Evolutionary conservation across 345 rosid species (phyloP).

Genomic region (Reutealis trisperma): DNA sequence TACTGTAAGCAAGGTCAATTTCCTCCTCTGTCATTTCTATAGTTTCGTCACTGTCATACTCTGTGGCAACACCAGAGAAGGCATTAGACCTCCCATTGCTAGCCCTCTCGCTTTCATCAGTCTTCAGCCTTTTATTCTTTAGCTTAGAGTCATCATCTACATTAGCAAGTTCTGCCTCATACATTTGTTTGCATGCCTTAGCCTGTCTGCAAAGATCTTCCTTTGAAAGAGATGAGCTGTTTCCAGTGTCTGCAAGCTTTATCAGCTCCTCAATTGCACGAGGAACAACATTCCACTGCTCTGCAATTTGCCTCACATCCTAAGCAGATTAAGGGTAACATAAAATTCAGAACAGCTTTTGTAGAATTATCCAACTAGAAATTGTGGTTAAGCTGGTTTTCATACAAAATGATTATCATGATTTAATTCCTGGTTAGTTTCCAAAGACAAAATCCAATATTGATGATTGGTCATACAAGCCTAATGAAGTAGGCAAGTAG

Average conservation of each 20-base stretch:
- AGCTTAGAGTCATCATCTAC: conserved; percentile 9
- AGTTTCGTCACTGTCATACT: conserved; percentile 81
- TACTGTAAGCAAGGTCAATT: conserved; percentile 55
- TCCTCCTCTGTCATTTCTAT: conserved; percentile 94
- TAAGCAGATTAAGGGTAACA: conserved; percentile 23
- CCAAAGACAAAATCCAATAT: not conserved
- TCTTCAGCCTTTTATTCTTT: conserved; percentile 31
- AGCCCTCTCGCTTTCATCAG: conserved; percentile 15
- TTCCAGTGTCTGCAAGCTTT: conserved; percentile 42
- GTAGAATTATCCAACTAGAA: not conserved
- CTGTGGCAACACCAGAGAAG: conserved; percentile 21
- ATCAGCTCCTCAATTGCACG: conserved; percentile 73
- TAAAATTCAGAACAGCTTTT: not conserved
- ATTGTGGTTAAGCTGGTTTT: not conserved
- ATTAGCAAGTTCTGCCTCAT: conserved; percentile 52
- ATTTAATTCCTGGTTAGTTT: not conserved
- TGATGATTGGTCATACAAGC: not conserved
- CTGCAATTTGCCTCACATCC: conserved; percentile 52
- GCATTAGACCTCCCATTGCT: conserved; percentile 21
- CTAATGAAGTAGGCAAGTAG: not conserved
- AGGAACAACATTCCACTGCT: conserved; percentile 91
- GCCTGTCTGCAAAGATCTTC: conserved; percentile 58
- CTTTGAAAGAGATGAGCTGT: conserved; percentile 34
- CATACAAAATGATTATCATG: not conserved
- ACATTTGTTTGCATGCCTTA: conserved; percentile 55